phyloP scores from a whole-genome alignment of 108 stramenopile species.

The Ochromonas danica region DNA sequence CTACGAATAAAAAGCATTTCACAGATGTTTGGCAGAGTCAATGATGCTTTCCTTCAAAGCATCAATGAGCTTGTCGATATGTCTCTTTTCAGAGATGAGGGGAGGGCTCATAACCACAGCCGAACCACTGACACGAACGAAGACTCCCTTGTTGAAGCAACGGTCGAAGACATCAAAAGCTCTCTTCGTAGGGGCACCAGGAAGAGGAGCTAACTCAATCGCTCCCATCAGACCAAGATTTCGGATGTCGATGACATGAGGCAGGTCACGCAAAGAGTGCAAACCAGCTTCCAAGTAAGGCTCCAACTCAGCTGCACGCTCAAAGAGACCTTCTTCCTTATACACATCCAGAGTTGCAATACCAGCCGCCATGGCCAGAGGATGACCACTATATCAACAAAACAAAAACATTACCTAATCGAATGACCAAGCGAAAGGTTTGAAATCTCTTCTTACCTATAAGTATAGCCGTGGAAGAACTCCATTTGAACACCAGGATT shows the following conservation, averaged over 20 bases:
- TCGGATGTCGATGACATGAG: slow-evolving; percentile 29
- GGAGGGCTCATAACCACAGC: neutral
- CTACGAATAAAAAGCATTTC: too few relatives aligned
- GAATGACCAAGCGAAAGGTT: neutral
- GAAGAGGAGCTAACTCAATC: neutral
- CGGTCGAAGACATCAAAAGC: neutral
- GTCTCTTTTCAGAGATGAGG: neutral
- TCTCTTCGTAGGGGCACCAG: neutral
- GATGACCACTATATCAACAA: slow-evolving; percentile 33
- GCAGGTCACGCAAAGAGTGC: slow-evolving; percentile 1
- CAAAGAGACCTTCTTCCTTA: slow-evolving; percentile 26
- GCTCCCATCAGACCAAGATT: slow-evolving; percentile 37
- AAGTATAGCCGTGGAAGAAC: slow-evolving; percentile 38
- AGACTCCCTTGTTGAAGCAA: neutral
- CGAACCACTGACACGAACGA: neutral
- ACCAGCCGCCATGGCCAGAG: slow-evolving; percentile 35
- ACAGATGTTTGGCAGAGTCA: neutral
- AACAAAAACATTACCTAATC: too few relatives aligned
- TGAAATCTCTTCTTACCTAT: too few relatives aligned
- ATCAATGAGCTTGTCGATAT: neutral
- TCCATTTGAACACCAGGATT: slow-evolving; percentile 8
- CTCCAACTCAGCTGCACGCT: neutral
- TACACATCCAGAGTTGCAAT: slow-evolving; percentile 30
- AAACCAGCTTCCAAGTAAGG: slow-evolving; percentile 18
- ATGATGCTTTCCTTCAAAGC: neutral